Evolutionary conservation across 805 yeast genomes (phyloP), one percentile per base, ranked within the genome.

Genomic region (Candida endomychidarum): DNA sequence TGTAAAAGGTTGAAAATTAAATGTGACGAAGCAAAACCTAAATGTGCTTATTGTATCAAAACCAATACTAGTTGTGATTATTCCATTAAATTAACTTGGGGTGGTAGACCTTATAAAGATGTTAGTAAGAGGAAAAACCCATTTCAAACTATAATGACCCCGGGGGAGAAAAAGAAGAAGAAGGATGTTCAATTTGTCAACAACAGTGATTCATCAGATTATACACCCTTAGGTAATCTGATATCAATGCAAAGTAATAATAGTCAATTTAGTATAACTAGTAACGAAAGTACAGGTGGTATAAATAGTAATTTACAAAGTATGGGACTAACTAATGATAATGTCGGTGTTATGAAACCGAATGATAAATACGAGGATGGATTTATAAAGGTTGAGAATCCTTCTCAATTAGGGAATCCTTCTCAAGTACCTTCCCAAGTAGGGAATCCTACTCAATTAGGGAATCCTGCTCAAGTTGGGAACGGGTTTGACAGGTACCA

Each of bases 21-120:
- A 57, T 85, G 95, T 53, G 83, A 81, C 49, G 91, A 84, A 54
- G 46, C 38, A 14, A 81, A 80, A 52, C 93, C 93, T 0, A 44
- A 52, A 0, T 85, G 95, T 51, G 50, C 72, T 0, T 68, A 74
- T 42, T 85, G 95, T 54, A 28, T 52, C 1, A 78, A 74, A 45
- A 58, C 71, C 2, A 58, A 61, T 1, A 40, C 51, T 8, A 57
- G 60, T 11, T 84, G 93, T 58, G 89, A 83, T 52, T 85, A 84
- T 49, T 65, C 81, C 3, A 50, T 84, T 8, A 75, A 72, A 45
- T 62, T 84, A 22, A 74, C 78, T 0, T 85, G 91, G 91, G 89
- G 87, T 14, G 90, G 90, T 0, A 59, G 89, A 35, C 86, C 86
- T 0, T 75, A 68, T 54, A 76, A 77, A 48, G 64, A 65, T 33